These are phyloP conservation scores for Leccinum disarticulatum DNA, from an alignment of 768 basidiomycete genomes.

Conservation along the genomic window DNA sequence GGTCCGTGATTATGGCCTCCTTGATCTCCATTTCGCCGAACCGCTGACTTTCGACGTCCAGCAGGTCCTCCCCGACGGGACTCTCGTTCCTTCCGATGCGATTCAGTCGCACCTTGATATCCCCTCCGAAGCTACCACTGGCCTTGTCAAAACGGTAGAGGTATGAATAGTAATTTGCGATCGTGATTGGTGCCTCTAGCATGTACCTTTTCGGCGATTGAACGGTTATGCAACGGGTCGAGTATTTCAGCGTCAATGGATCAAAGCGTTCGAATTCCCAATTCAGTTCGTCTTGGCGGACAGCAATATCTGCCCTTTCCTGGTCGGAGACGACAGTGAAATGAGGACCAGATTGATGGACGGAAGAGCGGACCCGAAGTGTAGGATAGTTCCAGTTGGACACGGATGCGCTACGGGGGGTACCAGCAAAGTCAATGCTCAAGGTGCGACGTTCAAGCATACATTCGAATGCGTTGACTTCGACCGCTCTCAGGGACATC, in stretches of 20 bases:
- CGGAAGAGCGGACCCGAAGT: slow-evolving; percentile 10
- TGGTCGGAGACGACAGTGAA: slow-evolving; percentile 9
- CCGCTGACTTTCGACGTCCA: slow-evolving; percentile 6
- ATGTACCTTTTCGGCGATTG: neutral
- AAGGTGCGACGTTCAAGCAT: slow-evolving; percentile 11
- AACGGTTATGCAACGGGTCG: slow-evolving; percentile 5
- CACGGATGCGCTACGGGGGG: slow-evolving; percentile 6
- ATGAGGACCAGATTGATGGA: slow-evolving; percentile 1
- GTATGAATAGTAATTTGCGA: slow-evolving; percentile 23
- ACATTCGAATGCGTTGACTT: slow-evolving; percentile 14
- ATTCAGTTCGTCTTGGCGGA: slow-evolving; percentile 1
- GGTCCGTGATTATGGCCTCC: slow-evolving; percentile 15
- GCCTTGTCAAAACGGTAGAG: slow-evolving; percentile 17
- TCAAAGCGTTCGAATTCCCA: slow-evolving; percentile 22
- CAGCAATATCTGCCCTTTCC: slow-evolving; percentile 11
- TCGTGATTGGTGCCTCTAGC: slow-evolving; percentile 5
- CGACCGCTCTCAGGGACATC: slow-evolving; percentile 11
- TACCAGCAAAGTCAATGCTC: slow-evolving; percentile 1
- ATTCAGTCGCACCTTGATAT: slow-evolving; percentile 12
- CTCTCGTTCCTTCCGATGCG: neutral
- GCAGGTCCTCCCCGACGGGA: slow-evolving; percentile 14
- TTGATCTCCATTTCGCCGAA: slow-evolving; percentile 9
- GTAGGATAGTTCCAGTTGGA: slow-evolving; percentile 13
- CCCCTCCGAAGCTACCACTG: slow-evolving; percentile 8
- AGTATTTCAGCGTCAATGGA: slow-evolving; percentile 9